Evolutionary conservation across 345 rosid species (phyloP).

Genomic region (Eucalyptus cladocalyx): DNA sequence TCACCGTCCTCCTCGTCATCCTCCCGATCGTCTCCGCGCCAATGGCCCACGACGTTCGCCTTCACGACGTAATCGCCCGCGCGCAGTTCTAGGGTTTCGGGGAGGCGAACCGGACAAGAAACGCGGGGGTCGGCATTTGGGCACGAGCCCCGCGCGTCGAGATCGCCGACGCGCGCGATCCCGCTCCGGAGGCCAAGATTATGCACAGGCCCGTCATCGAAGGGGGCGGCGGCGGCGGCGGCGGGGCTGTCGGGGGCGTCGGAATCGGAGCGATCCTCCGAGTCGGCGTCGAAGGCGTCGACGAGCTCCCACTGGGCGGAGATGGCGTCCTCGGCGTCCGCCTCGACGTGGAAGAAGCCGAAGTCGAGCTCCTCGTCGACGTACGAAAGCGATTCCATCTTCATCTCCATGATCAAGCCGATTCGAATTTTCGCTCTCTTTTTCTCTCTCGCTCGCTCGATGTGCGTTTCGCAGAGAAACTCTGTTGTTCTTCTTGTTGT

Average conservation of each 20-base stretch:
- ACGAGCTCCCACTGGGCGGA: slow-evolving; percentile 27
- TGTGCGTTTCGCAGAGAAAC: background rate
- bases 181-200: background rate
- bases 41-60: background rate
- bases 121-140: background rate
- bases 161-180: background rate
- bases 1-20: background rate
- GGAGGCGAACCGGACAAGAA: background rate
- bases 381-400: background rate
- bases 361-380: background rate
- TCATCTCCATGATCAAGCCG: background rate
- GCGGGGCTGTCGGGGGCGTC: background rate
- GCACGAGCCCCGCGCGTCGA: background rate
- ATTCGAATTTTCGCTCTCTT: background rate
- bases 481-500: background rate
- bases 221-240: background rate
- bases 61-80: background rate
- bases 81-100: background rate
- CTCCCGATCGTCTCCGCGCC: background rate
- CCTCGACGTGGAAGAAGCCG: background rate
- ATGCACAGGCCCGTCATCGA: background rate
- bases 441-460: background rate
- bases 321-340: background rate
- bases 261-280: background rate
- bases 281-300: slow-evolving; percentile 19